A percentile compares a stretch with the other conserved stretches of the same genome.
phyloP scores from a whole-genome alignment of 2,329 filamentous ascomycete species.

The Hypomyces perniciosus region DNA sequence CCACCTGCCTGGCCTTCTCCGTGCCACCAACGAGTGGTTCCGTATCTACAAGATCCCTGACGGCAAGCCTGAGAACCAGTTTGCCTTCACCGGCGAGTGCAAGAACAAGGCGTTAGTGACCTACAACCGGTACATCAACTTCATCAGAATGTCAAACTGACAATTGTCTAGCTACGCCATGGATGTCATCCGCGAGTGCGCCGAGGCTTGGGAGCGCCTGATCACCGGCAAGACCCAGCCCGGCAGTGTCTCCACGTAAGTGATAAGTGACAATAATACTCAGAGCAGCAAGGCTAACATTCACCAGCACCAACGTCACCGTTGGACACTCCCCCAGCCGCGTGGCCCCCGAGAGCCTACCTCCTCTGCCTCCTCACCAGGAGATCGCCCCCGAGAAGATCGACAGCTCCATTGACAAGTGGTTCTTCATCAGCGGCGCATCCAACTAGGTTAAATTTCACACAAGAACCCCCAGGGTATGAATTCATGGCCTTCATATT shows the following conservation, averaged over 20 bases:
- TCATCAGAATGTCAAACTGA: conserved; percentile 1
- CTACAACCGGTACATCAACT: background rate
- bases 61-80: conserved; percentile 99
- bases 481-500: conserved; percentile 6
- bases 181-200: conserved; percentile 92
- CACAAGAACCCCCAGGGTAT: background rate
- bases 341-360: conserved; percentile 62
- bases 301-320: conserved; percentile 69
- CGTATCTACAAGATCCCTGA: conserved; percentile 99
- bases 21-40: conserved; percentile 99
- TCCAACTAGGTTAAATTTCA: conserved; percentile 54
- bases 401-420: conserved; percentile 97
- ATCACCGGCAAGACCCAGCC: conserved; percentile 81
- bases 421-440: conserved; percentile 99
- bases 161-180: conserved; percentile 66
- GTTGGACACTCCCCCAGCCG: conserved; percentile 69
- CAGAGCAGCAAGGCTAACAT: background rate
- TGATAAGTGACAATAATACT: conserved; percentile 19
- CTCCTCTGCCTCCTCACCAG: conserved; percentile 72
- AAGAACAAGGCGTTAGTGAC: conserved; percentile 88
- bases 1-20: conserved; percentile 91
- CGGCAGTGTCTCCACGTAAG: conserved; percentile 77
- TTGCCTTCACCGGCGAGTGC: conserved; percentile 99
- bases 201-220: conserved; percentile 94
- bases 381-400: conserved; percentile 81